Evolutionary conservation across 345 rosid species (phyloP).

Genomic region (Citrus sp.): DNA sequence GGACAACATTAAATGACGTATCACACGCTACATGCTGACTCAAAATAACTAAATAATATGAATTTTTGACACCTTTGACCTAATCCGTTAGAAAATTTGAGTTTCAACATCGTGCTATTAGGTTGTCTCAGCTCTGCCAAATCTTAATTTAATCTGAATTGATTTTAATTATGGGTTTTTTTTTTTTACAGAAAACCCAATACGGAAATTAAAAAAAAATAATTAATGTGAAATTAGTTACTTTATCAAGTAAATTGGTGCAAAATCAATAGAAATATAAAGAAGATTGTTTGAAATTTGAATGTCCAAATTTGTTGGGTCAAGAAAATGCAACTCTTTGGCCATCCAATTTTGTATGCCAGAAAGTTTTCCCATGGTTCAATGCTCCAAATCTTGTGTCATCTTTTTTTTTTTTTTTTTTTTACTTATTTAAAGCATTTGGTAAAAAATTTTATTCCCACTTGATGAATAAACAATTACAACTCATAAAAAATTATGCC

Average conservation of each 20-base stretch:
- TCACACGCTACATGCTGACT: constrained; percentile 23
- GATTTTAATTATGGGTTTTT: neutral
- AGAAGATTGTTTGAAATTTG: neutral
- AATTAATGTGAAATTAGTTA: too few relatives aligned
- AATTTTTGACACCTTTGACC: neutral
- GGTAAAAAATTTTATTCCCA: neutral
- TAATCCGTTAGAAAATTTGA: neutral
- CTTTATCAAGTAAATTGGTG: too few relatives aligned
- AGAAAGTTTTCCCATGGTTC: neutral
- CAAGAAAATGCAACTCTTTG: neutral
- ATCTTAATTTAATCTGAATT: neutral
- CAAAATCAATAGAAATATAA: neutral
- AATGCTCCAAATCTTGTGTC: neutral
- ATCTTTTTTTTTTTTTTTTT: too few relatives aligned
- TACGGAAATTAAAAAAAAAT: too few relatives aligned
- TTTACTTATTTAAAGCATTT: neutral
- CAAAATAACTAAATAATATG: neutral
- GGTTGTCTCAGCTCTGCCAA: too few relatives aligned
- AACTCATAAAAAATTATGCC: too few relatives aligned
- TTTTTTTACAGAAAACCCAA: too few relatives aligned
- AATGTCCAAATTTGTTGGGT: neutral
- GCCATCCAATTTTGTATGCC: neutral
- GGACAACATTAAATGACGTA: constrained; percentile 22
- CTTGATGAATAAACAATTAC: too few relatives aligned
- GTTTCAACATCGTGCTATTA: neutral